phyloP scores from a whole-genome alignment of 2,329 filamentous ascomycete genomes.

The Cytospora paraplurivora region DNA sequence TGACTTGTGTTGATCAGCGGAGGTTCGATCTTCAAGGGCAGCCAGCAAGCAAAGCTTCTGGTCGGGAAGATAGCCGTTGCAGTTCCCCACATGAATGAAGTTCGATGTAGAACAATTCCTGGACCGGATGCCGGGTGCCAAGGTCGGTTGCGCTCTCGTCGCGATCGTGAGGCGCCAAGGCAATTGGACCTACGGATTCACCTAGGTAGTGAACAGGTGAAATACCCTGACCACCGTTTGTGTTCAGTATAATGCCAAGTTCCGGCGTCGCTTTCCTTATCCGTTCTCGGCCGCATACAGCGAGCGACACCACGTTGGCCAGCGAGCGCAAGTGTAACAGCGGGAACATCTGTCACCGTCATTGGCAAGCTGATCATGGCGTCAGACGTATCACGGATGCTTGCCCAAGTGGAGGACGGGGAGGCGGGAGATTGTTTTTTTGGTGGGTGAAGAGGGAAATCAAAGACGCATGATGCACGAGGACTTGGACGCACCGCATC shows the following conservation, averaged over 20 bases:
- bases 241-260: not conserved
- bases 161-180: not conserved
- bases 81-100: not conserved
- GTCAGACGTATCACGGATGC: conserved; percentile 5
- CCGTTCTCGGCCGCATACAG: not conserved
- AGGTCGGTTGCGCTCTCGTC: not conserved
- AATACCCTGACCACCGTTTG: not conserved
- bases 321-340: not conserved
- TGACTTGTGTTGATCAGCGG: not conserved
- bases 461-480: not conserved
- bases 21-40: not conserved
- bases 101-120: not conserved
- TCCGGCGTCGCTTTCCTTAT: not conserved
- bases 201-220: not conserved
- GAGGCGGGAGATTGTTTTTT: not conserved
- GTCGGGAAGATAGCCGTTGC: not conserved
- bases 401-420: not conserved
- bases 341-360: not conserved
- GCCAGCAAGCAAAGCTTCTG: not conserved
- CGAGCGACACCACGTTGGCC: not conserved
- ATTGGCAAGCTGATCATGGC: conserved; percentile 4
- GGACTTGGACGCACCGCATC: not conserved
- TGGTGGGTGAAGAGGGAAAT: not conserved
- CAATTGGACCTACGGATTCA: not conserved
- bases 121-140: no score